Conservation (phyloP, 2,329 filamentous ascomycete species). For the Sordariomycetes sp. region DNA sequence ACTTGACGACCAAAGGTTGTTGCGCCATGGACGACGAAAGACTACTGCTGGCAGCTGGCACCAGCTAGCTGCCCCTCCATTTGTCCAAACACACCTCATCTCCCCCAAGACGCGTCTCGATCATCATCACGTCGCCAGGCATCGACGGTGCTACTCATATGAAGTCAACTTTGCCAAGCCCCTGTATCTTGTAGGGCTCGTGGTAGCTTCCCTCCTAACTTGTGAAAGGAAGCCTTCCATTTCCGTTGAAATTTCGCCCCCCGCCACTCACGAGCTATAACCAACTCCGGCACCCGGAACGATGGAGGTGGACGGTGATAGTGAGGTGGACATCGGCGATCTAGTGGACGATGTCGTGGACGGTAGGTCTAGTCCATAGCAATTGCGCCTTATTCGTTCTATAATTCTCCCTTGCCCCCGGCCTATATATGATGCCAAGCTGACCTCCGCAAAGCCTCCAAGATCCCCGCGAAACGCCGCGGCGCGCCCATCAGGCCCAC, state of each 20-base stretch:
- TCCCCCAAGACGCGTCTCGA: not conserved
- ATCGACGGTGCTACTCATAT: not conserved
- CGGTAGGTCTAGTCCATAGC: conserved; percentile 2
- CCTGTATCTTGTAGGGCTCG: no score
- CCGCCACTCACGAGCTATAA: no score
- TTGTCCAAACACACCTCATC: no score
- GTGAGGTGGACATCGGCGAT: conserved; percentile 17
- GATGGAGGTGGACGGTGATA: conserved; percentile 10
- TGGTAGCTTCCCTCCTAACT: no score
- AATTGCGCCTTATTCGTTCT: not conserved
- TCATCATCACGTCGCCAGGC: not conserved
- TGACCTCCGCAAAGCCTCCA: conserved; percentile 33
- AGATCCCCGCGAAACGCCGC: conserved; percentile 55
- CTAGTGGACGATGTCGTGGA: conserved; percentile 25
- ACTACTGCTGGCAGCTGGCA: not conserved
- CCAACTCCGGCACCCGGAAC: not conserved
- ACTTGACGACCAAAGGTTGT: no score
- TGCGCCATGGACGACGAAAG: no score
- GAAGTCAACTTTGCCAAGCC: no score
- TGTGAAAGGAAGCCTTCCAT: no score
- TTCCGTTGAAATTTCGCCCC: no score
- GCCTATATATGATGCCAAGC: not conserved
- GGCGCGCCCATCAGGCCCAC: conserved; percentile 49
- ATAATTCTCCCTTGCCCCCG: no score
- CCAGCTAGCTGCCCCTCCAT: not conserved